These are phyloP conservation scores for Beauveria australis DNA, from an alignment of 2,329 filamentous ascomycete species.

Conservation along the genomic window DNA sequence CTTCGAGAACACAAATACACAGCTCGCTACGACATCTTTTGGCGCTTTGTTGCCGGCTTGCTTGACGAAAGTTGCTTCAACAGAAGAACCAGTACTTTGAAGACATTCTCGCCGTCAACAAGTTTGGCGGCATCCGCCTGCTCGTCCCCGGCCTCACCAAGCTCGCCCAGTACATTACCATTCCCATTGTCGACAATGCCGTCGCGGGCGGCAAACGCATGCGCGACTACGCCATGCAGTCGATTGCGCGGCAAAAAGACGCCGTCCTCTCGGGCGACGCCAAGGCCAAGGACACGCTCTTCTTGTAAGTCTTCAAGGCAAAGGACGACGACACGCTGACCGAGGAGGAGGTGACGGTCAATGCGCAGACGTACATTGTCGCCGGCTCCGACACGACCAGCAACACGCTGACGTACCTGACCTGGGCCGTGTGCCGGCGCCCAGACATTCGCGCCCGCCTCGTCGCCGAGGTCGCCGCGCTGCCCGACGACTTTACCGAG, in stretches of 20 bases:
- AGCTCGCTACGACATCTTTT: constrained; percentile 30
- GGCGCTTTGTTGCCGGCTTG: constrained; percentile 35
- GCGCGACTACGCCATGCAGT: constrained; percentile 19
- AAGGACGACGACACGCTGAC: constrained; percentile 21
- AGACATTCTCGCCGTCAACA: constrained; percentile 13
- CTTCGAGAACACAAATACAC: constrained; percentile 30
- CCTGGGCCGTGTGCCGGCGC: constrained; percentile 30
- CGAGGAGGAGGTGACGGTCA: constrained; percentile 26
- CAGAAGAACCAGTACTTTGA: constrained; percentile 10
- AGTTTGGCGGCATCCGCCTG: constrained; percentile 17
- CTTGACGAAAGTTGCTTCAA: constrained; percentile 15
- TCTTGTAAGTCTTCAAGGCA: constrained; percentile 29
- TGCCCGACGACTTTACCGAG: constrained; percentile 22
- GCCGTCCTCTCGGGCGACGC: constrained; percentile 15
- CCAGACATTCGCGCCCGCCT: constrained; percentile 24
- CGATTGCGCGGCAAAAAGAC: constrained; percentile 21
- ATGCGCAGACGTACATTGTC: constrained; percentile 37
- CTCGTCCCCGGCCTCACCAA: constrained; percentile 22
- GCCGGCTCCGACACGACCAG: constrained; percentile 47
- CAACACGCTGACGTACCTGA: constrained; percentile 38
- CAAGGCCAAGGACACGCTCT: constrained; percentile 23
- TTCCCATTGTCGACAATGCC: constrained; percentile 17
- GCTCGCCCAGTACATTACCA: constrained; percentile 17
- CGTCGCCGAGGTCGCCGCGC: constrained; percentile 24
- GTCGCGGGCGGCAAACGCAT: constrained; percentile 14